Base-by-base conservation (phyloP, 352 stramenopile genomes). In the Aphanomyces euteiches region DNA sequence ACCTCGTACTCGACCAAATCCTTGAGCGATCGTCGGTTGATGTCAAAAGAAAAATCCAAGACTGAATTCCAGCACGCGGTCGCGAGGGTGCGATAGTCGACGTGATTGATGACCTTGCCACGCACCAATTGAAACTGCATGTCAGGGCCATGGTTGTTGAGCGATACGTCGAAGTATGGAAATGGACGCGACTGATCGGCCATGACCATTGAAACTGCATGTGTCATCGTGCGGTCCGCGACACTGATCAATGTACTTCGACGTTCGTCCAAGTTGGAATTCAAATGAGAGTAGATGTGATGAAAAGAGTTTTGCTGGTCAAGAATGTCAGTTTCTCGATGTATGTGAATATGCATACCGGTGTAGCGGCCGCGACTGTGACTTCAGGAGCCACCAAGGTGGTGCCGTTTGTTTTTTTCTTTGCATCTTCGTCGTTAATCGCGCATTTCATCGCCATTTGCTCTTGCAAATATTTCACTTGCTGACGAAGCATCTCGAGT, bases 71-170 rank as follows among this genome's bases (percentile, higher is more conserved):
- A 93, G 54, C 79, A 82, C 7, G 85, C 85, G 17, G 89, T 80
- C 3, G 77, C 79, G 38, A 93, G 75, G 37, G 89, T 79, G 2
- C 80, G 67, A 71, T 90, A 82, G 41, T 80, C 87, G 50, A 89
- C 88, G 0, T 79, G 79, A 0, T 77, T 70, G 43, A 89, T 72
- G 38, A 82, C 50, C 58, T 89, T 88, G 7, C 79, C 84, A 6
- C 85, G 85, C 40, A 91, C 73, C 61, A 90, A 74, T 68, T 90
- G 84, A 70, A 93, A 90, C 75, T 93, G 83, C 61, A 93, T 82
- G 73, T 93, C 83, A 6, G 85, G 85, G 2, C 83, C 84, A 47
- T 88, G 90, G 58, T 81, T 90, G 70, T 89, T 91, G 17, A 93
- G 73, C 56, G 90, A 90, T 69, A 93, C 89, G 53, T 93, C 83